These are phyloP conservation scores for Craterostigma plantagineum DNA, from an alignment of 257 asterid genomes.

Conservation along the genomic window DNA sequence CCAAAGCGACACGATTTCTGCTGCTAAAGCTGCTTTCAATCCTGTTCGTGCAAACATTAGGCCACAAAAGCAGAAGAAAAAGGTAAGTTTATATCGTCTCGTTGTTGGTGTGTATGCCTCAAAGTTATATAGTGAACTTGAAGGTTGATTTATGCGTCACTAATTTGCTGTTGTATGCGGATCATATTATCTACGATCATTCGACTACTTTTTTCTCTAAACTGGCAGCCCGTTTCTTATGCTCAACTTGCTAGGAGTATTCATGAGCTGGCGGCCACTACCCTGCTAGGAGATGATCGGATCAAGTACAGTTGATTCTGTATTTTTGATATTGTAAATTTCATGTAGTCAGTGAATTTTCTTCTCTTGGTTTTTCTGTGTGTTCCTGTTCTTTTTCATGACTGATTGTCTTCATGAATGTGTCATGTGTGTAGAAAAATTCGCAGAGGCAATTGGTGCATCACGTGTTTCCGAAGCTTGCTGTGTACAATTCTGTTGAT, in stretches of 20 bases:
- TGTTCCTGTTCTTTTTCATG: background rate
- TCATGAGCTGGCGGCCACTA: slow-evolving; percentile 95
- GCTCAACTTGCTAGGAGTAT: slow-evolving; percentile 99
- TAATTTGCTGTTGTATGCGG: no score
- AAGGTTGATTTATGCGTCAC: background rate
- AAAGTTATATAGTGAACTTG: no score
- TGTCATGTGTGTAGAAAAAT: slow-evolving; percentile 64
- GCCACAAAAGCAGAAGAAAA: slow-evolving; percentile 76
- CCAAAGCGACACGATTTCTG: slow-evolving; percentile 92
- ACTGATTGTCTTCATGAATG: slow-evolving; percentile 11
- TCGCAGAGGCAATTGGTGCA: slow-evolving; percentile 91
- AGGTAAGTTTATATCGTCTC: slow-evolving; percentile 22
- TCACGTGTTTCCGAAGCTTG: slow-evolving; percentile 93
- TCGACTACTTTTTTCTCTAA: background rate
- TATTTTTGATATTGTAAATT: background rate
- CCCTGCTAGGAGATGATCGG: no score
- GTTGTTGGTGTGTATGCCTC: no score
- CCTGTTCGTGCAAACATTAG: slow-evolving; percentile 66
- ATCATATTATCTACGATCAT: no score
- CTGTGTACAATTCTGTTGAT: slow-evolving; percentile 97
- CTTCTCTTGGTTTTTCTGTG: slow-evolving; percentile 7
- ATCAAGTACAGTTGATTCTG: slow-evolving; percentile 37
- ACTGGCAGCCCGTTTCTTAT: slow-evolving; percentile 82
- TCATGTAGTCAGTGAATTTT: background rate
- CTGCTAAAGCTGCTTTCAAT: slow-evolving; percentile 76